phyloP scores from a whole-genome alignment of 1,284 basidiomycete species.

The Austroboletus novae-zelandiae region DNA sequence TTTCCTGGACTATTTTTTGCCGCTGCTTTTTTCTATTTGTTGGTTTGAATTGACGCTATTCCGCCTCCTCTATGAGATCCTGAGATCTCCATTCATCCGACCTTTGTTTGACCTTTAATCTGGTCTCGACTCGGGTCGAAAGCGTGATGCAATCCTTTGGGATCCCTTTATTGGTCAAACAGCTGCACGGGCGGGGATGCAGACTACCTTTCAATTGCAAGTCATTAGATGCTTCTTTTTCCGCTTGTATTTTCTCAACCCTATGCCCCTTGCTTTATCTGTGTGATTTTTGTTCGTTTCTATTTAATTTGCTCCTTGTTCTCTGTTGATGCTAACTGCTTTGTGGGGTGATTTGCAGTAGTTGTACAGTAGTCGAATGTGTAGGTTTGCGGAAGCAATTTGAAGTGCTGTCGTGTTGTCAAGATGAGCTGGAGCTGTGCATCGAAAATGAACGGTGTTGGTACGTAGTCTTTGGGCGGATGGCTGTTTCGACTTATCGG shows the following conservation, averaged over 20 bases:
- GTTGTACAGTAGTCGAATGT: too few species aligned
- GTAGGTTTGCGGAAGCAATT: too few species aligned
- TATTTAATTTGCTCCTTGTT: too few species aligned
- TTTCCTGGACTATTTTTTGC: conserved; percentile 5
- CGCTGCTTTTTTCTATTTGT: conserved; percentile 4
- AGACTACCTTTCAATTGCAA: conserved; percentile 22
- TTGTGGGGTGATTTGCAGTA: too few species aligned
- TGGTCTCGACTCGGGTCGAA: conserved; percentile 30
- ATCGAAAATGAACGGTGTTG: too few species aligned
- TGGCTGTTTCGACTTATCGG: too few species aligned
- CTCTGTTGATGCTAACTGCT: too few species aligned
- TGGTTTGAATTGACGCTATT: conserved; percentile 26
- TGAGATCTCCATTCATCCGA: conserved; percentile 16
- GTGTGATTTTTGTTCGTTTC: neutral
- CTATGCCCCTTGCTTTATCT: neutral
- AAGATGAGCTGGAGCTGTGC: too few species aligned
- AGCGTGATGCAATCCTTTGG: conserved; percentile 30
- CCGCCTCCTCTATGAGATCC: conserved; percentile 25
- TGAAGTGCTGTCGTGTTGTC: too few species aligned
- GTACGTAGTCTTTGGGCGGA: too few species aligned
- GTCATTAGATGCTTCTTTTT: conserved; percentile 1
- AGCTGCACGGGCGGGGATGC: conserved; percentile 25
- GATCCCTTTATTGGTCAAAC: conserved; percentile 48
- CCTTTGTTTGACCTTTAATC: conserved; percentile 46
- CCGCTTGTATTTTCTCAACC: neutral